Evolutionary conservation across 2,329 filamentous ascomycete genomes (phyloP).

Genomic region (Albophoma yamanashiensis): DNA sequence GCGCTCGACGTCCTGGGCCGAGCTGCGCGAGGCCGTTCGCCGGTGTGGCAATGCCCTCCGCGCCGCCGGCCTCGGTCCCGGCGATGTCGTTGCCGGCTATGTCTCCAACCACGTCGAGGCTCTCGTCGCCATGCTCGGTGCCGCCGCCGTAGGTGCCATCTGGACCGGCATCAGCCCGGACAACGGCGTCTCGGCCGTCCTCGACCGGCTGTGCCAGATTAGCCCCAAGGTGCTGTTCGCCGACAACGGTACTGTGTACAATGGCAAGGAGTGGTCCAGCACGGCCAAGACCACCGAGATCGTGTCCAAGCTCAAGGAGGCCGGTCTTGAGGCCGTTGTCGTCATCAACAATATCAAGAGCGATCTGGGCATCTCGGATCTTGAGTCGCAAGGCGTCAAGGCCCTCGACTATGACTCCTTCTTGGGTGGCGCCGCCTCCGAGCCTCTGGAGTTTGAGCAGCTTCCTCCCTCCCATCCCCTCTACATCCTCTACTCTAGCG

Average conservation of each 20-base stretch:
- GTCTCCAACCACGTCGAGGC: conserved; percentile 86
- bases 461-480: conserved; percentile 78
- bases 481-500: conserved; percentile 88
- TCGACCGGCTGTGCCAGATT: conserved; percentile 81
- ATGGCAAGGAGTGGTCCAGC: conserved; percentile 79
- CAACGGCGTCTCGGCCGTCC: conserved; percentile 79
- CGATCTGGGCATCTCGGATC: conserved; percentile 29
- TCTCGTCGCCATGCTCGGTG: conserved; percentile 76
- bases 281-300: conserved; percentile 72
- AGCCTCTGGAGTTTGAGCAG: conserved; percentile 57
- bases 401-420: conserved; percentile 35
- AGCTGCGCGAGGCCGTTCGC: conserved; percentile 68
- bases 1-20: conserved; percentile 56
- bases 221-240: conserved; percentile 73
- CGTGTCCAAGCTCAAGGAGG: conserved; percentile 46
- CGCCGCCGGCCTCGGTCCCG: conserved; percentile 46
- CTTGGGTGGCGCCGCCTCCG: conserved; percentile 28
- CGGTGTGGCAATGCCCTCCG: conserved; percentile 62
- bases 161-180: conserved; percentile 94
- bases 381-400: conserved; percentile 27
- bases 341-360: conserved; percentile 57
- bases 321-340: conserved; percentile 58
- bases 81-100: conserved; percentile 58
- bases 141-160: conserved; percentile 72
- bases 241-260: conserved; percentile 83